Conservation (phyloP, 371 early-diverging fungal species). For the Rhizopus microsporus region DNA sequence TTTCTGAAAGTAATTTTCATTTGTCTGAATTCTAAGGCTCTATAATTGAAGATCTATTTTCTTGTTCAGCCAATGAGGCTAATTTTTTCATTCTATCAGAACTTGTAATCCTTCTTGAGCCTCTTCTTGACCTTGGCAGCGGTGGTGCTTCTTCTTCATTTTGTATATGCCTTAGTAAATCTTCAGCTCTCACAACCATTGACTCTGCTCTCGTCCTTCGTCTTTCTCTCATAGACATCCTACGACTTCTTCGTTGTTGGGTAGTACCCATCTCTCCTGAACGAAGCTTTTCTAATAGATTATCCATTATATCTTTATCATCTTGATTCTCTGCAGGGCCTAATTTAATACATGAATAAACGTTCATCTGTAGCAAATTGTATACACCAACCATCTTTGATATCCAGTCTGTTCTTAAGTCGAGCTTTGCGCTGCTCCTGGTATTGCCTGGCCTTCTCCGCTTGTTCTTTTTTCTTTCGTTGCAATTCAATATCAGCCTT, state of each 20-base stretch:
- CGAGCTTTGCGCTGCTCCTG: conserved; percentile 51
- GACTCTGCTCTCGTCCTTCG: conserved; percentile 60
- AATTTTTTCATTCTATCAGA: conserved; percentile 43
- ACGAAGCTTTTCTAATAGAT: conserved; percentile 73
- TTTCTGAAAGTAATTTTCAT: too few relatives aligned
- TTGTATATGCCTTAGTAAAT: conserved; percentile 68
- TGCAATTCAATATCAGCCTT: conserved; percentile 36
- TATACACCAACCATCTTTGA: conserved; percentile 33
- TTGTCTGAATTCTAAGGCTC: too few relatives aligned
- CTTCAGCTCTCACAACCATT: conserved; percentile 69
- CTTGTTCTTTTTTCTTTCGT: conserved; percentile 40
- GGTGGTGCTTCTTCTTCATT: conserved; percentile 49
- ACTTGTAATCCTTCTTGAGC: conserved; percentile 36
- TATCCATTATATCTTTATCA: conserved; percentile 85
- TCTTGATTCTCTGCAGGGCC: conserved; percentile 45
- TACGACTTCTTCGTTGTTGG: conserved; percentile 49
- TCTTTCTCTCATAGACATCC: conserved; percentile 39
- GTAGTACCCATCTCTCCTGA: conserved; percentile 69
- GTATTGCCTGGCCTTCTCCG: conserved; percentile 37
- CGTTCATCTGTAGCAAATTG: not conserved
- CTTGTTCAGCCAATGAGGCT: conserved; percentile 45
- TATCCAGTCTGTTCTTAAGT: conserved; percentile 39
- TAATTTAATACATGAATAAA: not conserved
- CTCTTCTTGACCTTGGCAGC: conserved; percentile 28
- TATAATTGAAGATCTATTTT: not conserved